Evolutionary conservation across 2,329 filamentous ascomycete genomes (phyloP).

Genomic region (Trichophyton benhamiae): DNA sequence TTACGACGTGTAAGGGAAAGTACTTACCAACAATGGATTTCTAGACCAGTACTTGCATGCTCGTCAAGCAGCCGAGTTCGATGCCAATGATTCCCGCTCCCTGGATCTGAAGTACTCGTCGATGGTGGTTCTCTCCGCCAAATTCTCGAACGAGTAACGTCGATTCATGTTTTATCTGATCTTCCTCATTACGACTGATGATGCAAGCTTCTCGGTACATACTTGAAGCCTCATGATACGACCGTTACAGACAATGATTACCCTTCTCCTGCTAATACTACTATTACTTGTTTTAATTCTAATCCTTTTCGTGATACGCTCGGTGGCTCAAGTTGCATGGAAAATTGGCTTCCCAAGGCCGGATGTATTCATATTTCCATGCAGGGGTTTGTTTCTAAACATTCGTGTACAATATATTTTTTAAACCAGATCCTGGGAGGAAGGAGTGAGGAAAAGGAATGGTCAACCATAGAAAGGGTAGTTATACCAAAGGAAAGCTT

Average conservation of each 20-base stretch:
- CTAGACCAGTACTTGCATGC: constrained; percentile 29
- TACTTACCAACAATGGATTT: neutral
- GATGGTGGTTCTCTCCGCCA: constrained; percentile 7
- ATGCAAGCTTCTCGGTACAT: neutral
- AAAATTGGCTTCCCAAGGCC: neutral
- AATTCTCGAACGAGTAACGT: neutral
- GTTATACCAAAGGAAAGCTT: neutral
- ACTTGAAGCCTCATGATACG: neutral
- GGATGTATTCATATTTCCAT: neutral
- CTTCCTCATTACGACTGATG: neutral
- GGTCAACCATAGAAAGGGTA: neutral
- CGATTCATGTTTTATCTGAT: neutral
- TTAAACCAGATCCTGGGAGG: neutral
- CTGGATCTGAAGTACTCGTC: constrained; percentile 31
- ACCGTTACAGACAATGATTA: neutral
- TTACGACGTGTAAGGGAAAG: neutral
- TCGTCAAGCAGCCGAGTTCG: constrained; percentile 27
- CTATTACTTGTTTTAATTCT: neutral
- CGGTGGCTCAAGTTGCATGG: neutral
- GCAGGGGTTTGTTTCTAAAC: neutral
- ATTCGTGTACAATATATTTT: neutral
- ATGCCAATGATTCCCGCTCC: constrained; percentile 30
- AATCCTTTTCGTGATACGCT: neutral
- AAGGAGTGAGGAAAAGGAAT: neutral
- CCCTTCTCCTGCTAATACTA: neutral